Evolutionary conservation across 192 early-diverging fungal genomes (phyloP).

Genomic region (Polychytrium aggregatum): DNA sequence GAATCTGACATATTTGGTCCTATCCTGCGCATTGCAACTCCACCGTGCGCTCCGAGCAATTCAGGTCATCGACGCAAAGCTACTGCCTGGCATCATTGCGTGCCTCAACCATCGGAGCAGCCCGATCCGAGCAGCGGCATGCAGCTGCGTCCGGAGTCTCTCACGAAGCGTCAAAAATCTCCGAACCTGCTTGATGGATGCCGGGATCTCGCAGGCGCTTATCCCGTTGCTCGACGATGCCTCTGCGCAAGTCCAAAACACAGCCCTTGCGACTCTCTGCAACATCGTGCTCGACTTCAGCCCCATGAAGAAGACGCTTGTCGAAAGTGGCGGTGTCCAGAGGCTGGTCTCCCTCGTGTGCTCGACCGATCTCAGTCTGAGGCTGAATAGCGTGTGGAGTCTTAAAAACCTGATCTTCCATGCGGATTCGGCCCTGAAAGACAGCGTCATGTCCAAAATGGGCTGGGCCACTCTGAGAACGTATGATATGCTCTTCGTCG

Average conservation of each 20-base stretch:
- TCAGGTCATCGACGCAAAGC: conserved; percentile 61
- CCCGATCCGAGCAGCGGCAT: conserved; percentile 60
- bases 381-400: conserved; percentile 69
- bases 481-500: conserved; percentile 10
- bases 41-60: neutral
- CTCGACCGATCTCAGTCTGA: conserved; percentile 29
- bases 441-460: conserved; percentile 51
- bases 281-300: conserved; percentile 79
- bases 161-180: conserved; percentile 65
- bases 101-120: conserved; percentile 46
- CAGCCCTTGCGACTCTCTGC: conserved; percentile 67
- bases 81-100: conserved; percentile 58
- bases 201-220: conserved; percentile 55
- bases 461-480: conserved; percentile 44
- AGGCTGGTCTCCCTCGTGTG: conserved; percentile 49
- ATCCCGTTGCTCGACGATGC: conserved; percentile 56
- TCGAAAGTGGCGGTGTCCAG: conserved; percentile 62
- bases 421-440: conserved; percentile 56
- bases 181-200: conserved; percentile 69
- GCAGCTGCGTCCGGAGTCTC: conserved; percentile 63
- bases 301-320: conserved; percentile 60
- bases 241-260: conserved; percentile 46
- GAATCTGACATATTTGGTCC: too few relatives aligned
- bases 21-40: conserved; percentile 4
- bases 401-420: conserved; percentile 69